These are phyloP conservation scores for Kwoniella pini DNA, from an alignment of 768 basidiomycete species.

Conservation along the genomic window DNA sequence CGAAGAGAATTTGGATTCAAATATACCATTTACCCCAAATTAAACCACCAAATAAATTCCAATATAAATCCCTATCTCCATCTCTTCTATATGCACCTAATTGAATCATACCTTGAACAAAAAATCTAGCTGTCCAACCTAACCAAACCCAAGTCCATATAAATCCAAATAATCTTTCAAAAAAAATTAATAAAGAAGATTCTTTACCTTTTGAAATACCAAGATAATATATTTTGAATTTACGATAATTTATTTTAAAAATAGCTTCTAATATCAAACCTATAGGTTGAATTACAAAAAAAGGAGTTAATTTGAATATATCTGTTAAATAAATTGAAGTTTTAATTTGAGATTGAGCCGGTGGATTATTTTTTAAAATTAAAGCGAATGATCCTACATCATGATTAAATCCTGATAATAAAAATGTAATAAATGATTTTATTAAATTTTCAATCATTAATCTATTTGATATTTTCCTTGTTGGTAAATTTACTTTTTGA, in stretches of 20 bases:
- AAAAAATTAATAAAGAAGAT: constrained; percentile 26
- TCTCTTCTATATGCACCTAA: constrained; percentile 24
- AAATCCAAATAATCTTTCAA: constrained; percentile 40
- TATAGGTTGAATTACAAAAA: constrained; percentile 45
- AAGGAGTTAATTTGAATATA: constrained; percentile 26
- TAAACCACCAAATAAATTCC: constrained; percentile 32
- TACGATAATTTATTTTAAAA: constrained; percentile 33
- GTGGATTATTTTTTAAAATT: constrained; percentile 4
- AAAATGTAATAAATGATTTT: constrained; percentile 45
- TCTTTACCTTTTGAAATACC: background rate
- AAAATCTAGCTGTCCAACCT: constrained; percentile 40
- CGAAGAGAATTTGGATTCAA: constrained; percentile 13
- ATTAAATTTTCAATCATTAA: constrained; percentile 30
- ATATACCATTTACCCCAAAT: constrained; percentile 37
- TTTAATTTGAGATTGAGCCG: background rate
- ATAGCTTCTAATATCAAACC: constrained; percentile 36
- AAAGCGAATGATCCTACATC: constrained; percentile 28
- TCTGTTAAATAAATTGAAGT: constrained; percentile 5
- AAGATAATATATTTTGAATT: background rate
- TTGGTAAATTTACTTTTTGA: background rate
- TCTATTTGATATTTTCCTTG: background rate
- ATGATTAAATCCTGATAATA: constrained; percentile 37
- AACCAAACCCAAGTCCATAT: constrained; percentile 44
- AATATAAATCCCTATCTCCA: constrained; percentile 7
- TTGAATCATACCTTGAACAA: constrained; percentile 37